Base-by-base conservation (phyloP, 371 early-diverging fungal genomes). In the Mucor plumbeus region DNA sequence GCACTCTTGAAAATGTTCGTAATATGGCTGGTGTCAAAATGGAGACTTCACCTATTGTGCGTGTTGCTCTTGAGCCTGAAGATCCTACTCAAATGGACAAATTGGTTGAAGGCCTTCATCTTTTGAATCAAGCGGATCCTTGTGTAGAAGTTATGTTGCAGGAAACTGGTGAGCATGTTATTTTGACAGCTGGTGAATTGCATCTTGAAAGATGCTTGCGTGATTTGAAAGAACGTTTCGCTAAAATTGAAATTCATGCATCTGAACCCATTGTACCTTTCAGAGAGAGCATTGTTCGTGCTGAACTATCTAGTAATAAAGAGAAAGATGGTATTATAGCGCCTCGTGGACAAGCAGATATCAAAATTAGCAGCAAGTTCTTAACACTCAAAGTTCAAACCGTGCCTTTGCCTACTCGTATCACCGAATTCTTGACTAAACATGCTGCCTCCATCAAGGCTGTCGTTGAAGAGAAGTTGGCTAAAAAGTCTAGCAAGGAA, bases 261-360 rank as follows among this genome's bases (percentile, higher is more conserved):
- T 96, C 96, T 8, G 87, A 88, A 47, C 99, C 99, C 0, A 93
- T 98, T 72, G 99, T 99, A 0, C 99, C 99, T n/a, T 99, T 95
- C 83, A 87, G 97, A 43, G 99, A 99, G 79, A 94, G 95, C 3
- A 90, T 98, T 59, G 90, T 90, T 14, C 68, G 61, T 19, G 73
- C 56, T 43, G 80, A 80, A 38, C 48, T 70, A 62, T 82, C 72
- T 59, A 78, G 62, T 5, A 85, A 68, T 41, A 81, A 79, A 38
- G 84, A 85, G 21, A 81, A 77, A 31, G 80, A 81, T 15, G 78
- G 75, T n/a, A 79, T 72, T 0, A 72, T 63, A 33, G 21, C 86
- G 17, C 86, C 91, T 7, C 84, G 89, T 8, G 97, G 97, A 50
- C 87, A 59, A 17, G n/a, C 67, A 7, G 77, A 80, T 34, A 67